Percentiles rank a stretch among this genome's conserved stretches.
Conservation (phyloP, 768 basidiomycete species). For the Psilocybe cyanescens region DNA sequence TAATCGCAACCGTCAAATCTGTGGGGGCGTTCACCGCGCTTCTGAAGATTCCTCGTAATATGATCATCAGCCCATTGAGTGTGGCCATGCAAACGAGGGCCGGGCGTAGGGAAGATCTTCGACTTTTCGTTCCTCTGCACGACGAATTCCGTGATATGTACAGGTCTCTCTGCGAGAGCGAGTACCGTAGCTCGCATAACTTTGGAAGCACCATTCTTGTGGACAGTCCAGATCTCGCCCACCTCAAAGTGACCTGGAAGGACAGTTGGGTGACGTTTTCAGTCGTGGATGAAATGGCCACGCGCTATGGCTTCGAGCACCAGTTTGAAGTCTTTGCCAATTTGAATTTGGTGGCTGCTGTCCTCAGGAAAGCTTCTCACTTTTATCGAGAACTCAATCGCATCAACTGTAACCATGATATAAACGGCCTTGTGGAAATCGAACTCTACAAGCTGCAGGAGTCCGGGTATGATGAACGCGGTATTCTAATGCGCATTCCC, state of each 20-base stretch:
- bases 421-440: neutral
- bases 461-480: slow-evolving; percentile 16
- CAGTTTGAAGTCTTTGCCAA: neutral
- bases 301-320: neutral
- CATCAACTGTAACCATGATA: neutral
- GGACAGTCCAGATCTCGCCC: neutral
- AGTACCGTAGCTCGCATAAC: neutral
- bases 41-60: too few relatives aligned
- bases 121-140: too few relatives aligned
- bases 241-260: neutral
- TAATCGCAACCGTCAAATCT: too few relatives aligned
- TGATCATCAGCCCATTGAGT: too few relatives aligned
- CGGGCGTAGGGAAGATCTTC: too few relatives aligned
- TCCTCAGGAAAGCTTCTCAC: neutral
- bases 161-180: neutral
- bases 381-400: slow-evolving; percentile 1
- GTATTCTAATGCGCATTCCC: neutral
- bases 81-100: too few relatives aligned
- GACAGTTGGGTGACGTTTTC: neutral
- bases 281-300: neutral
- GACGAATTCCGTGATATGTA: neutral
- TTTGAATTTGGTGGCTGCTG: neutral
- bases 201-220: neutral
- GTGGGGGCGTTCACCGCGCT: too few relatives aligned
- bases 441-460: neutral